Conservation (phyloP, 2,329 filamentous ascomycete species). For the Chaetomium globosum region DNA sequence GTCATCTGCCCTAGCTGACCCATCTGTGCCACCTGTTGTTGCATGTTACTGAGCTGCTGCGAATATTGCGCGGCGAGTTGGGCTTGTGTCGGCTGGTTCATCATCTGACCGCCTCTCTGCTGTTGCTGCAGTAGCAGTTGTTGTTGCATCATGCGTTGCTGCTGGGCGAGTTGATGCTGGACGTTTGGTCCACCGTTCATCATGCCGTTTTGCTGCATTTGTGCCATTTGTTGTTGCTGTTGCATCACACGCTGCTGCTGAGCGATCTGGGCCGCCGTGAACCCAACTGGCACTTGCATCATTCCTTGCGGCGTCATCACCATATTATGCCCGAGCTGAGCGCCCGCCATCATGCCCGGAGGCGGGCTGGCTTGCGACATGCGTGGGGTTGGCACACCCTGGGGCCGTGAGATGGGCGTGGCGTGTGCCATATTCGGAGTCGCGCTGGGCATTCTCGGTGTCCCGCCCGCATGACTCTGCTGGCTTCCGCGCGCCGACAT, state of each 20-base stretch:
- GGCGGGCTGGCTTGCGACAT: constrained; percentile 66
- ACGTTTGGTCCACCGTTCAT: constrained; percentile 46
- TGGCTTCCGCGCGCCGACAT: constrained; percentile 68
- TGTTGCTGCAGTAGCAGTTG: constrained; percentile 43
- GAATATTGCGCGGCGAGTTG: constrained; percentile 51
- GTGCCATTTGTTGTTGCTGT: constrained; percentile 46
- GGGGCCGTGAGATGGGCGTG: constrained; percentile 59
- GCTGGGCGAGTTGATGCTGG: constrained; percentile 42
- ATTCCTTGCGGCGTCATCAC: constrained; percentile 56
- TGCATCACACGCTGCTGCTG: constrained; percentile 53
- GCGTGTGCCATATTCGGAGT: constrained; percentile 64
- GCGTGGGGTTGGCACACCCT: constrained; percentile 59
- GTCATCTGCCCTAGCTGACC: constrained; percentile 38
- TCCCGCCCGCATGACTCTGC: constrained; percentile 66
- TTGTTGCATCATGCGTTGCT: constrained; percentile 43
- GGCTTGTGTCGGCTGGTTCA: constrained; percentile 47
- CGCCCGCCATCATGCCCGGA: constrained; percentile 56
- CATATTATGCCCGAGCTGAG: constrained; percentile 57
- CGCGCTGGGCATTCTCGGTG: constrained; percentile 62
- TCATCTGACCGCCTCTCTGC: constrained; percentile 42
- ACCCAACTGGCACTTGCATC: constrained; percentile 45
- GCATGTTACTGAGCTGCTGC: constrained; percentile 49
- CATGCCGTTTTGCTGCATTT: constrained; percentile 46
- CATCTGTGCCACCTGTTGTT: constrained; percentile 39
- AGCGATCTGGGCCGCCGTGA: constrained; percentile 48